Base-by-base conservation (phyloP, 2,329 filamentous ascomycete species). In the Sphaerulina vaccinii region DNA sequence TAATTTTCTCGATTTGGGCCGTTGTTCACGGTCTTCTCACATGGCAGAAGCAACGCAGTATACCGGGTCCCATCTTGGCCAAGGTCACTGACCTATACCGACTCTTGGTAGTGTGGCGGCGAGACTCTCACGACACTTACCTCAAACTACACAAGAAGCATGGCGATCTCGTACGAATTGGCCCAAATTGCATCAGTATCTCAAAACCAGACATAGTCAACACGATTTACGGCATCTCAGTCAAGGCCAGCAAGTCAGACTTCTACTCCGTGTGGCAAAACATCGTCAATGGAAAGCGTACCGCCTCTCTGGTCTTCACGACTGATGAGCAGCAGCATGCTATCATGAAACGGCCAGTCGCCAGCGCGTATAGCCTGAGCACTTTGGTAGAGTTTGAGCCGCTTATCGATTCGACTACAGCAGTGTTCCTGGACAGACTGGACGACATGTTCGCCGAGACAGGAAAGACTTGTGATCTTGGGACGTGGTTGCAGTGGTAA, bases 341-440 rank as follows among this genome's bases (percentile, higher is more conserved):
- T 15, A 52, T 27, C 19, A 60, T 62, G 57, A 73, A 60, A 39
- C 56, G 60, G 2, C 60, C 61, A 1, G 52, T 65, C 33, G 61
- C 60, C 6, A 49, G 44, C 13, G 48, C 58, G 2, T 63, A 62
- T 46, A 58, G 61, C 5, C 33, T 90, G 84, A 85, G 80, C 8
- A 80, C 85, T 0, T 73, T 90, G 5, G 82, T 90, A 9, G 83
- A 88, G 63, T 90, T 89, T 60, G 88, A 92, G 64, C 86, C 87
- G 1, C 83, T 88, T 32, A 86, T 91, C 37, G 86, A 88, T 64
- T 85, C 83, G 51, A 88, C 85, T 1, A 85, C 86, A 0, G 80
- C 81, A 55, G 70, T 88, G 3, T 90, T 90, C 65, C 56, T 62
- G 9, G 51, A 46, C 6, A 49, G 57, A 36, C 43, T 65, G 23